These are phyloP conservation scores for Pinus taeda DNA, from an alignment of 75 land plant species.

Conservation along the genomic window DNA sequence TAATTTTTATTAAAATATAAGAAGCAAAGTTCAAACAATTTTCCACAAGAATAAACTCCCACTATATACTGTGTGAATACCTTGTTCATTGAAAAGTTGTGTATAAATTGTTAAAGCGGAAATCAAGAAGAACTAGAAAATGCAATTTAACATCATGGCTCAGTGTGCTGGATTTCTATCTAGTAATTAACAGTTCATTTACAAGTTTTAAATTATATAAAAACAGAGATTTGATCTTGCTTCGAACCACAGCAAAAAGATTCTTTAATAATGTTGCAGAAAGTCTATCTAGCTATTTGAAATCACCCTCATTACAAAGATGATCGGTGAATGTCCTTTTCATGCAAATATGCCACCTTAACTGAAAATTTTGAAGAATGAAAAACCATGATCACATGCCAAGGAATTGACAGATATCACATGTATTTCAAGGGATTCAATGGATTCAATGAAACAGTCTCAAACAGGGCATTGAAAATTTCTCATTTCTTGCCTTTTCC, in stretches of 20 bases:
- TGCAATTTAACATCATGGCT: background rate
- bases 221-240: background rate
- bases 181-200: background rate
- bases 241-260: background rate
- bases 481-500: slow-evolving; percentile 30
- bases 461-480: background rate
- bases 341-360: background rate
- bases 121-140: background rate
- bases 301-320: background rate
- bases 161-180: background rate
- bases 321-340: background rate
- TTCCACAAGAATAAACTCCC: too few species aligned
- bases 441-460: background rate
- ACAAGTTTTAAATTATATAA: background rate
- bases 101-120: background rate
- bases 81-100: background rate
- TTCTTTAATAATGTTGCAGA: background rate
- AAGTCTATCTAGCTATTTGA: background rate
- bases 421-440: background rate
- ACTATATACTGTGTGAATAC: background rate
- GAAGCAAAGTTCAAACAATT: too few species aligned
- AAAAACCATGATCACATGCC: background rate
- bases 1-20: background rate
- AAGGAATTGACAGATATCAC: background rate
- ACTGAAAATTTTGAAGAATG: background rate